Evolutionary conservation across 129 eudicot genomes (phyloP), one percentile per base, ranked within the genome.

Genomic region (Oenanthe sinensis): DNA sequence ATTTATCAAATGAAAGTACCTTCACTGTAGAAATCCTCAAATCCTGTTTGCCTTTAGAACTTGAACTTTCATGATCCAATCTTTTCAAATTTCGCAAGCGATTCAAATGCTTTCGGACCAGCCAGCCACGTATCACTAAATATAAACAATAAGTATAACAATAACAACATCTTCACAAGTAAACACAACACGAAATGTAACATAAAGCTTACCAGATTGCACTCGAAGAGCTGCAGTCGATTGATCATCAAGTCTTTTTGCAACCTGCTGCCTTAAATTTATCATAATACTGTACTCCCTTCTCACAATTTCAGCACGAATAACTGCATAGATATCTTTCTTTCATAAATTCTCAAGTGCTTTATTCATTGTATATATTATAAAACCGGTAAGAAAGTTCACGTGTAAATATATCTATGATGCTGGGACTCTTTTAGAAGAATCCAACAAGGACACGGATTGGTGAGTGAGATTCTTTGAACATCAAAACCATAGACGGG

Each of bases 301-400:
- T 85, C 97, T 90, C 52, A 84, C 83, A 80, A 85, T 89, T 86
- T 92, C 97, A 78, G 97, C 97, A 81, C 97, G 97, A 55, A 92
- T 67, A 85, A 90, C 99, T 92, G 90, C 83, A 81, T 17, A 46
- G 37, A 69, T 1, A 55, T 73, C 16, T 72, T 3, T 13, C 3
- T 74, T 73, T 30, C 39, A 46, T 46, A 24, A 72, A 72, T n/a
- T 72, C 46, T 72, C 52, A 43, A 20, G 71, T 17, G 37, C 15
- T 16, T 68, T 72, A 40, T n/a, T 43, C 2, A 33, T 60, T 20
- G 3, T 11, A 44, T 72, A 40, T 40, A 8, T n/a, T 42, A 33
- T 2, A 42, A 42, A 71, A 9, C 16, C 33, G 5, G 68, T 60
- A 15, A 60, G 6, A 39, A n/a, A 12, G 33, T 60, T 60, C 33